These are phyloP conservation scores for Vigna nakashimae DNA, from an alignment of 306 rosid genomes.

Conservation along the genomic window DNA sequence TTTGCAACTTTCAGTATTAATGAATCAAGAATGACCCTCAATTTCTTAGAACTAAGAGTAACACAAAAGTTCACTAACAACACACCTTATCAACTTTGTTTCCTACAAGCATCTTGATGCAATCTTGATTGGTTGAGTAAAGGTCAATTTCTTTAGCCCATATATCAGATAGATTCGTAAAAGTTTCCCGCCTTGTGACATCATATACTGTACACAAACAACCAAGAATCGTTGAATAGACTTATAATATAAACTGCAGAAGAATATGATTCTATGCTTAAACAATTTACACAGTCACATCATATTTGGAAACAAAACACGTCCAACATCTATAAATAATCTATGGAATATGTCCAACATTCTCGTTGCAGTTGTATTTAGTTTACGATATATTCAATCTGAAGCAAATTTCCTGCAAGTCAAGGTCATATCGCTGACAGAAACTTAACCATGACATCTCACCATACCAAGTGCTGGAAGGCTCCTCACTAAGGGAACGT, in stretches of 20 bases:
- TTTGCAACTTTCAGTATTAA: conserved; percentile 3
- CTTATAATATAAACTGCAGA: conserved; percentile 25
- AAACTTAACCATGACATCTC: neutral
- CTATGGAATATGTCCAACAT: neutral
- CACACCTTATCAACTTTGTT: conserved; percentile 81
- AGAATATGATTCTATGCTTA: neutral
- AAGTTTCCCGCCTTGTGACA: conserved; percentile 71
- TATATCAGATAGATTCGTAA: conserved; percentile 81
- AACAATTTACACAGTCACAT: neutral
- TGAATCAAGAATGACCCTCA: conserved; percentile 14
- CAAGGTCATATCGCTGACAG: neutral
- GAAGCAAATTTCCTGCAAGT: conserved; percentile 4
- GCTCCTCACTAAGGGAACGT: too few species aligned
- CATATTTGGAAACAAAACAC: conserved; percentile 11
- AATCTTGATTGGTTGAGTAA: conserved; percentile 80
- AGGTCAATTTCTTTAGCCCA: conserved; percentile 87
- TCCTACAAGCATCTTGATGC: conserved; percentile 87
- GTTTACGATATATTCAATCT: neutral
- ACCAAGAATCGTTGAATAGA: conserved; percentile 29
- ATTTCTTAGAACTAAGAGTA: conserved; percentile 1
- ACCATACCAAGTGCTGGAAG: neutral
- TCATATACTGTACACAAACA: conserved; percentile 67
- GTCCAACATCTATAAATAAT: neutral
- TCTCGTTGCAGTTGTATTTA: conserved; percentile 3
- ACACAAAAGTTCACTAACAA: conserved; percentile 12